Evolutionary conservation across 2,329 filamentous ascomycete genomes (phyloP).

Genomic region (Aureobasidium sp.): DNA sequence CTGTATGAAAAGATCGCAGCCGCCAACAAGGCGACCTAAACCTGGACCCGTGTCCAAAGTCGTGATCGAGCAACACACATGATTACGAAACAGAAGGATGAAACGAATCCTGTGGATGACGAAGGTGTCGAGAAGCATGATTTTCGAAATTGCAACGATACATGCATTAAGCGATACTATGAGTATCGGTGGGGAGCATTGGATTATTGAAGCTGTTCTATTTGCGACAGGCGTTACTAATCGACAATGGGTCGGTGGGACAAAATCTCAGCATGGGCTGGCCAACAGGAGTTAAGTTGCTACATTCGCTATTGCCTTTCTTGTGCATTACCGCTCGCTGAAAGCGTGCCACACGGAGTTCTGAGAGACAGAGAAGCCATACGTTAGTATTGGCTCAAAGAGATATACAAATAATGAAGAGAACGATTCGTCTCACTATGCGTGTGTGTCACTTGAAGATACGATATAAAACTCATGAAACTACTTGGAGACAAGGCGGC

Average conservation of each 20-base stretch:
- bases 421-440: neutral
- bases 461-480: neutral
- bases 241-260: neutral
- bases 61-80: neutral
- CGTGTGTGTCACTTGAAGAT: neutral
- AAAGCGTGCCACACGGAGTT: constrained; percentile 1
- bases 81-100: neutral
- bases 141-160: neutral
- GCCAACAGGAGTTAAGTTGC: constrained; percentile 9
- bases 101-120: neutral
- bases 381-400: neutral
- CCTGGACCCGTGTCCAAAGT: too few relatives aligned
- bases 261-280: constrained; percentile 7
- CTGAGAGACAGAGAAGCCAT: neutral
- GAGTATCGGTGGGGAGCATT: constrained; percentile 6
- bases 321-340: constrained; percentile 8
- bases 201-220: constrained; percentile 7
- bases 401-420: constrained; percentile 2
- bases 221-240: constrained; percentile 9
- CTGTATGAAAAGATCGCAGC: constrained; percentile 28
- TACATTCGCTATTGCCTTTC: constrained; percentile 6
- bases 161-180: neutral
- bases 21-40: neutral
- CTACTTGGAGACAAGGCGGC: neutral
- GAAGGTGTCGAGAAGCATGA: constrained; percentile 1